phyloP scores from a whole-genome alignment of 805 yeast genomes.

The Groenewaldozyma tartarivorans region DNA sequence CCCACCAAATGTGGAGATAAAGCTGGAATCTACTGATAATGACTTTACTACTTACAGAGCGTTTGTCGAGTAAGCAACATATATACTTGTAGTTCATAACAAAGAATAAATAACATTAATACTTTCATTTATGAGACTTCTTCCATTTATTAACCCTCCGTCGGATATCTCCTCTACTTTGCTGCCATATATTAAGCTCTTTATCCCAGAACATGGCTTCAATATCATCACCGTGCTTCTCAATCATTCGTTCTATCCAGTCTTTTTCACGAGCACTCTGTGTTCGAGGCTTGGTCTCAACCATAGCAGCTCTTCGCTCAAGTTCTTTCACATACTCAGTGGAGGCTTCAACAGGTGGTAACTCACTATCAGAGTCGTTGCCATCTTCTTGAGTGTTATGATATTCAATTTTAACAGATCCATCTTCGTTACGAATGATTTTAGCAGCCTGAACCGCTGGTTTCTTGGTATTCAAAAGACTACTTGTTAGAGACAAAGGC shows the following conservation, averaged over 20 bases:
- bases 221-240: slow-evolving; percentile 81
- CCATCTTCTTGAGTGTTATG: slow-evolving; percentile 40
- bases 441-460: slow-evolving; percentile 54
- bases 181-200: slow-evolving; percentile 74
- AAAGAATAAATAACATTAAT: not conserved
- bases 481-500: slow-evolving; percentile 56
- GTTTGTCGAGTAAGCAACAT: slow-evolving; percentile 29
- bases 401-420: slow-evolving; percentile 59
- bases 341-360: slow-evolving; percentile 15
- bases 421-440: slow-evolving; percentile 58
- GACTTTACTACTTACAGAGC: slow-evolving; percentile 82
- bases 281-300: slow-evolving; percentile 38
- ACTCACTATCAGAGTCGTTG: slow-evolving; percentile 21
- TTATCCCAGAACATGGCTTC: slow-evolving; percentile 88
- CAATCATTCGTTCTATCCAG: slow-evolving; percentile 57
- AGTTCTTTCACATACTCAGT: slow-evolving; percentile 61
- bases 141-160: slow-evolving; percentile 67
- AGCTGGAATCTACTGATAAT: slow-evolving; percentile 30
- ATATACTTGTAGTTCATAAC: not conserved
- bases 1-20: slow-evolving; percentile 65
- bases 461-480: slow-evolving; percentile 16
- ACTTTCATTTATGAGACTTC: slow-evolving; percentile 22
- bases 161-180: slow-evolving; percentile 73
- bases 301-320: slow-evolving; percentile 46
- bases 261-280: slow-evolving; percentile 66